Evolutionary conservation across 2,329 filamentous ascomycete species (phyloP), one percentile per base, ranked within the genome.

Genomic region (Aspergillus amoenus): DNA sequence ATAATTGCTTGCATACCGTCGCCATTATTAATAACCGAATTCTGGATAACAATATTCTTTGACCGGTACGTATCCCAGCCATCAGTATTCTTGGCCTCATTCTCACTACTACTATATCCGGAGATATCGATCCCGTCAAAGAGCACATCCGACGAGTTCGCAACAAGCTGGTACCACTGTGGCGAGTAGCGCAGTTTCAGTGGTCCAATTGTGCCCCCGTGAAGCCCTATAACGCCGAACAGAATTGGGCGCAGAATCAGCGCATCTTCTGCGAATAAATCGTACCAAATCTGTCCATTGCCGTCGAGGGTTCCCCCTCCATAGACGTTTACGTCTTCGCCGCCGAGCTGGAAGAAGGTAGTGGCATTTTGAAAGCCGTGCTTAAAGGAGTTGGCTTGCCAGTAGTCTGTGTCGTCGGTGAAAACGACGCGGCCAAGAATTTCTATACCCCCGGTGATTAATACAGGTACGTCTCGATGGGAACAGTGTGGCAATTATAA

Each of bases 321-420:
- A 59, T 88, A 90, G 45, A 90, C 80, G 57, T 88, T 86, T 11
- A 90, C 83, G 70, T 84, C 85, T 18, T 81, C 75, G 30, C 87
- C 87, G 41, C 87, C 86, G 39, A 88, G 79, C 67, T 85, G 81
- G 78, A 86, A 89, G 76, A 89, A 88, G 2, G 84, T 84, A 0
- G 84, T 86, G 5, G 82, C 81, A 60, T 88, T 88, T 64, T 90
- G 88, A 73, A 84, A 90, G 5, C 75, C 76, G 24, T 86, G 85
- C 55, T 81, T 81, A 78, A 89, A 89, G 42, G 81, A 78, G 65
- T 88, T 80, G 8, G 78, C 79, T 61, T 86, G 80, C 88, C 88
- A 90, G 72, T 89, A 90, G 62, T 84, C 80, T 2, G 85, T 86
- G 67, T 90, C 84, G 50, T 86, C 81, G 55, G 82, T 83, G 73